phyloP scores from a whole-genome alignment of 2,329 filamentous ascomycete genomes.

The Pseudocercospora fijiensis region DNA sequence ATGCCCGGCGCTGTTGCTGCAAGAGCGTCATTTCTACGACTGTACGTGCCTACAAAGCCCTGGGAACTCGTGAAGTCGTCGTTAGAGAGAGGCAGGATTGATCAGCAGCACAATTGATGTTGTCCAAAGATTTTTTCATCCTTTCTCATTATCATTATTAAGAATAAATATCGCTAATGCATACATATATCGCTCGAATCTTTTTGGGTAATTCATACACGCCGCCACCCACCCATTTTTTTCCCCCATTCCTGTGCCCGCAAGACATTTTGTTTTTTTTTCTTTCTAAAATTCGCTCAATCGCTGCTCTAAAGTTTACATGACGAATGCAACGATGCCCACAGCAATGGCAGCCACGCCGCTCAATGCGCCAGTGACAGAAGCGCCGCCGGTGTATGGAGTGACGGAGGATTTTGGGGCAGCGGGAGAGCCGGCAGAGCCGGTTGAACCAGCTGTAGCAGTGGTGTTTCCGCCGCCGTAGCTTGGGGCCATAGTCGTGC shows the following conservation, averaged over 20 bases:
- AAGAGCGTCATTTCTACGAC: too few relatives aligned
- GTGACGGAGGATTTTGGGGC: neutral
- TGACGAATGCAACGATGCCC: slow-evolving; percentile 9
- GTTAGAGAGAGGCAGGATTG: too few relatives aligned
- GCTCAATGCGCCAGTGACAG: slow-evolving; percentile 11
- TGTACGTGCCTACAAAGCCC: too few relatives aligned
- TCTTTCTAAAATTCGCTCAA: neutral
- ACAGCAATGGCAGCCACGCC: slow-evolving; percentile 15
- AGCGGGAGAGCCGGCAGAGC: neutral
- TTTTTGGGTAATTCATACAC: neutral
- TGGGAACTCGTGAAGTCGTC: too few relatives aligned
- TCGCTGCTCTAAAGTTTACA: slow-evolving; percentile 3
- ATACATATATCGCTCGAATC: neutral
- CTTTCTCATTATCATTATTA: slow-evolving; percentile 3
- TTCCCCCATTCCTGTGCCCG: neutral
- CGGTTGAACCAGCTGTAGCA: neutral
- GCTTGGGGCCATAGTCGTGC: neutral
- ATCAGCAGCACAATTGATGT: too few relatives aligned
- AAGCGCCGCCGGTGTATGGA: slow-evolving; percentile 15
- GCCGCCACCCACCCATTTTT: neutral
- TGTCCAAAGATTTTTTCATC: neutral
- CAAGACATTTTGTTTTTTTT: too few relatives aligned
- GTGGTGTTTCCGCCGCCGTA: slow-evolving; percentile 2
- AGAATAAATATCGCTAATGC: neutral
- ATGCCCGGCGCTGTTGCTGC: too few relatives aligned